phyloP scores from a whole-genome alignment of 2,329 filamentous ascomycete genomes.

The Lojkania enalia region DNA sequence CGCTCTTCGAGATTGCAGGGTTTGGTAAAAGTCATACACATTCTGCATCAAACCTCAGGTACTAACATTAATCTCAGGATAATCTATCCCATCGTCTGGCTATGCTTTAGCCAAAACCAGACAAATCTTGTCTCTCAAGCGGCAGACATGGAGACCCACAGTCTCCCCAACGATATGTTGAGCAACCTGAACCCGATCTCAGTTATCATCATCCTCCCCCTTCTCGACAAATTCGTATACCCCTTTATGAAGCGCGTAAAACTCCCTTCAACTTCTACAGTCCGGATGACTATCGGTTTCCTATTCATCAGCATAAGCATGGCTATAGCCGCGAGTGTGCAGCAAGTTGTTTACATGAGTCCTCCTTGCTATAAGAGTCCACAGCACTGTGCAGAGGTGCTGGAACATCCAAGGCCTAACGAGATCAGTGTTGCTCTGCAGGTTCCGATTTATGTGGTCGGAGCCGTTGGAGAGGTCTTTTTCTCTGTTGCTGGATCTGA shows the following conservation, averaged over 20 bases:
- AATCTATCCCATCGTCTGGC: slow-evolving; percentile 23
- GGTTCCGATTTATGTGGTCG: slow-evolving; percentile 38
- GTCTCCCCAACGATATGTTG: slow-evolving; percentile 26
- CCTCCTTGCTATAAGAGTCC: slow-evolving; percentile 39
- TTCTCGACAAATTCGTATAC: slow-evolving; percentile 14
- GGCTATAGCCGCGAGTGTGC: slow-evolving; percentile 25
- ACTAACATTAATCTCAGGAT: slow-evolving; percentile 5
- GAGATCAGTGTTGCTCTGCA: slow-evolving; percentile 43
- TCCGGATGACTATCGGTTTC: slow-evolving; percentile 22
- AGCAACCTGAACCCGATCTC: slow-evolving; percentile 10
- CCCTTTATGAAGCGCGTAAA: slow-evolving; percentile 13
- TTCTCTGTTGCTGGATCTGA: slow-evolving; percentile 43
- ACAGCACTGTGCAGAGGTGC: slow-evolving; percentile 21
- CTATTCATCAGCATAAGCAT: slow-evolving; percentile 15
- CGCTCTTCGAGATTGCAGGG: not conserved
- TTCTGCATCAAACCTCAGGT: not conserved
- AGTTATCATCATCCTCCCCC: slow-evolving; percentile 13
- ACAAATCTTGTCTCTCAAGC: slow-evolving; percentile 27
- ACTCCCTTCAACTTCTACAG: slow-evolving; percentile 23
- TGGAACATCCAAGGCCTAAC: slow-evolving; percentile 33
- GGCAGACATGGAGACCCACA: slow-evolving; percentile 21
- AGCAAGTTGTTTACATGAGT: slow-evolving; percentile 30
- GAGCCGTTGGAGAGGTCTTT: slow-evolving; percentile 46
- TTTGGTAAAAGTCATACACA: not conserved
- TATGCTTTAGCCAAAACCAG: slow-evolving; percentile 23